phyloP scores from a whole-genome alignment of 2,329 filamentous ascomycete genomes.

The Aschersonia sp. region DNA sequence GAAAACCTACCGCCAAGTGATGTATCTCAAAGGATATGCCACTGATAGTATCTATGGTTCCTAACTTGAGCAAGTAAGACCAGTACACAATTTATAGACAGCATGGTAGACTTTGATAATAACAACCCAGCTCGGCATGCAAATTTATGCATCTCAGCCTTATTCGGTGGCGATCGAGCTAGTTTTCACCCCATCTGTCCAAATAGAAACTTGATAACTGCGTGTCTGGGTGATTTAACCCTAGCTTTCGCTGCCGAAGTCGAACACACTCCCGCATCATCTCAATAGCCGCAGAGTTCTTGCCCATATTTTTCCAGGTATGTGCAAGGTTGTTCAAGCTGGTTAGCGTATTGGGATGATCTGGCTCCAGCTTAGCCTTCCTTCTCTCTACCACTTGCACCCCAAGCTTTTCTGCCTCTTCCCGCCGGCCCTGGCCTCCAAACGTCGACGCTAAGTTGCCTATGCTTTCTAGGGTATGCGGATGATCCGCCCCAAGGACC shows the following conservation, averaged over 20 bases:
- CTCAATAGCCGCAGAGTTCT: background rate
- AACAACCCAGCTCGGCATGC: too few species aligned
- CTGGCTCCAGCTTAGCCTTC: background rate
- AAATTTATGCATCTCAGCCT: too few species aligned
- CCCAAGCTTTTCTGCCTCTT: background rate
- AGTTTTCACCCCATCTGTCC: too few species aligned
- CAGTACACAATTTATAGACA: too few species aligned
- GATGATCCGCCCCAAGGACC: background rate
- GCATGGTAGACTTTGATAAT: too few species aligned
- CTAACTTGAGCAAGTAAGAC: too few species aligned
- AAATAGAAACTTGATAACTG: too few species aligned
- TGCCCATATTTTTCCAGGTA: background rate
- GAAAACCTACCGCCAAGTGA: too few species aligned
- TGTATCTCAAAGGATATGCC: too few species aligned
- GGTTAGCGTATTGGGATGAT: background rate
- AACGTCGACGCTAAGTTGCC: background rate
- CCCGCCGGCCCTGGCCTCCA: background rate
- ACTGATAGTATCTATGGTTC: too few species aligned
- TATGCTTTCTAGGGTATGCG: background rate
- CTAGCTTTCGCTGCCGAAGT: background rate
- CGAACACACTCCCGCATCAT: background rate
- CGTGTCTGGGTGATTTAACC: background rate
- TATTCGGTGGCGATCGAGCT: too few species aligned
- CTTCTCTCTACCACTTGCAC: background rate
- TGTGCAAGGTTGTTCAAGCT: background rate